These are phyloP conservation scores for Euphrasia arctica DNA, from an alignment of 305 asterid species.

Conservation along the genomic window DNA sequence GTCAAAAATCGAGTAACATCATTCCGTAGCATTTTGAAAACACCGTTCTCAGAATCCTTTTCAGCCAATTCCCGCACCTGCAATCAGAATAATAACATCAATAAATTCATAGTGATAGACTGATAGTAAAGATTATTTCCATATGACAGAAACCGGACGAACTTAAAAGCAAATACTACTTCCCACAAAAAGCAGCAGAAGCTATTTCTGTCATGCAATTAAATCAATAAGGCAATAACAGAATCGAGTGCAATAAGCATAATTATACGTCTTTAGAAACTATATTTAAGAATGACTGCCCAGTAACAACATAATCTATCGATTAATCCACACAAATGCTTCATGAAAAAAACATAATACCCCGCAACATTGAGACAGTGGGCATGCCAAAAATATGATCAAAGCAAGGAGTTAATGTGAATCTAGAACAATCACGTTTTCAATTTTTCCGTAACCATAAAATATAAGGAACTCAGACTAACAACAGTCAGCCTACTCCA, in stretches of 20 bases:
- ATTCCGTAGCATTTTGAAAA: conserved; percentile 84
- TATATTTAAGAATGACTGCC: conserved; percentile 9
- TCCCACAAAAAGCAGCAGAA: conserved; percentile 9
- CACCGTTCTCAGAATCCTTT: conserved; percentile 88
- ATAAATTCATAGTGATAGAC: neutral
- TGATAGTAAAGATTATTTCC: conserved; percentile 13
- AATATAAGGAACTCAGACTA: conserved; percentile 14
- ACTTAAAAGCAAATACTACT: conserved; percentile 11
- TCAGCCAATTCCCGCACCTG: conserved; percentile 98
- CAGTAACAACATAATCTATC: conserved; percentile 22
- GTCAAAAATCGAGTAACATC: conserved; percentile 97
- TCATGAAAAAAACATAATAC: conserved; percentile 20
- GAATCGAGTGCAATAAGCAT: conserved; percentile 13
- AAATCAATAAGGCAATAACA: neutral
- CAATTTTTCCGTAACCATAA: conserved; percentile 13
- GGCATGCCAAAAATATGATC: conserved; percentile 11
- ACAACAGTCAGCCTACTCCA: conserved; percentile 16
- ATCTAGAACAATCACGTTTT: conserved; percentile 2
- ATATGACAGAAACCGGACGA: neutral
- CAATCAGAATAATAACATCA: conserved; percentile 23
- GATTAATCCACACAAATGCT: conserved; percentile 25
- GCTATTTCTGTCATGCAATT: neutral
- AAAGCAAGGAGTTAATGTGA: conserved; percentile 11
- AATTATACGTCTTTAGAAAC: conserved; percentile 21
- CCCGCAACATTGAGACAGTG: neutral